These are phyloP conservation scores for Collariella sp. DNA, from an alignment of 495 filamentous ascomycete genomes.

Conservation along the genomic window DNA sequence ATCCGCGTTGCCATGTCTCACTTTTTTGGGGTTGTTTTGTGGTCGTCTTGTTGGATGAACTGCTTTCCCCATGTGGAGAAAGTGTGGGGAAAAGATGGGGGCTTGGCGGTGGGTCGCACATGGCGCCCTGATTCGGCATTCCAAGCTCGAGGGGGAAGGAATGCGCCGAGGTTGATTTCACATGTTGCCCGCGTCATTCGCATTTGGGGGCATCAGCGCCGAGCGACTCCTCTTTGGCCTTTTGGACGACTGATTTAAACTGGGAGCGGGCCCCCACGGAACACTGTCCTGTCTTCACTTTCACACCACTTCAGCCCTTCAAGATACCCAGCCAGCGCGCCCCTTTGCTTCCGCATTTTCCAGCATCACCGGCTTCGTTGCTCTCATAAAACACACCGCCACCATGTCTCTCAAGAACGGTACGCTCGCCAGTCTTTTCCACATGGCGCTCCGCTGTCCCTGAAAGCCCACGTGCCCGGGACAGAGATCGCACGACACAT, in stretches of 20 bases:
- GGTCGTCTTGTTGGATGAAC: neutral
- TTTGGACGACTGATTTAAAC: constrained; percentile 3
- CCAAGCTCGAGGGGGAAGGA: neutral
- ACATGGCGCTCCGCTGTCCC: neutral
- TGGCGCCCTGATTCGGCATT: neutral
- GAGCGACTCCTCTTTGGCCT: neutral
- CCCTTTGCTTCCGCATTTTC: neutral
- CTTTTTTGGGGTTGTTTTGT: too few relatives aligned
- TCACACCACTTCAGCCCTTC: neutral
- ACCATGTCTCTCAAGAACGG: constrained; percentile 80
- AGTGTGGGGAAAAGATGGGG: too few relatives aligned
- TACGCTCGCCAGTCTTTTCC: constrained; percentile 29
- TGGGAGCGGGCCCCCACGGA: neutral
- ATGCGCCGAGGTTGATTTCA: constrained; percentile 29
- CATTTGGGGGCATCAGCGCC: constrained; percentile 8
- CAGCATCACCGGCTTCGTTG: neutral
- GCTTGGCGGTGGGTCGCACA: constrained; percentile 6
- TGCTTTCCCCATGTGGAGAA: constrained; percentile 2
- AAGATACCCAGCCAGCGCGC: neutral
- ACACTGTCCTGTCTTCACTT: neutral
- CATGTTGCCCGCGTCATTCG: constrained; percentile 24
- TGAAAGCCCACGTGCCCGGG: neutral
- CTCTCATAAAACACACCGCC: constrained; percentile 12
- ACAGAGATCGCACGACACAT: neutral
- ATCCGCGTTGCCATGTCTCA: too few relatives aligned